Evolutionary conservation across 257 asterid genomes (phyloP).

Genomic region (Nicotiana attenuata): DNA sequence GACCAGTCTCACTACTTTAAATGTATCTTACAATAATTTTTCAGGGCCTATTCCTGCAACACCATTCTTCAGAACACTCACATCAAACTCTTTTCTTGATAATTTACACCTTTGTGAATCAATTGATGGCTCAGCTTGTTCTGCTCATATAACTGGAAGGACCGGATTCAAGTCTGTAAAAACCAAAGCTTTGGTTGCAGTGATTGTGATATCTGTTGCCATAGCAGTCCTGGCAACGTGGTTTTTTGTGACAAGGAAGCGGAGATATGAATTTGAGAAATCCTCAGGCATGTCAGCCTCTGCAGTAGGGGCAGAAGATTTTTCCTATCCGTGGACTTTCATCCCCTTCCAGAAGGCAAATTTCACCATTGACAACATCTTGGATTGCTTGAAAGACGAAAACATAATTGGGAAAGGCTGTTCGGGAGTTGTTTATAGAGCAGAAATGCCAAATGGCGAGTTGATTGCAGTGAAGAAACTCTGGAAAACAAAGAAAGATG

Average conservation of each 20-base stretch:
- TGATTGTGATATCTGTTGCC: constrained; percentile 35
- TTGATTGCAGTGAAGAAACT: constrained; percentile 81
- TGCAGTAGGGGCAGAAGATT: constrained; percentile 47
- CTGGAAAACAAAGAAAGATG: constrained; percentile 77
- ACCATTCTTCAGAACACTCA: constrained; percentile 61
- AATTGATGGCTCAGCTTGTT: constrained; percentile 59
- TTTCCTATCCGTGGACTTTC: constrained; percentile 82
- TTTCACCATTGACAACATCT: constrained; percentile 54
- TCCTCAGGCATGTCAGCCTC: constrained; percentile 23
- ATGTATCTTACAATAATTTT: constrained; percentile 67
- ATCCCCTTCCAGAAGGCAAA: constrained; percentile 76
- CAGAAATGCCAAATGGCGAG: constrained; percentile 71
- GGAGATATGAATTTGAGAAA: constrained; percentile 34
- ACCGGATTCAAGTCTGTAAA: constrained; percentile 40
- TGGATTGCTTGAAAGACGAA: constrained; percentile 64
- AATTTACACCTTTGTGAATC: constrained; percentile 70
- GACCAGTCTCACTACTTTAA: constrained; percentile 61
- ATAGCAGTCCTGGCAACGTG: constrained; percentile 43
- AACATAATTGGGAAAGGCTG: constrained; percentile 76
- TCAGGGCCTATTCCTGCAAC: constrained; percentile 84
- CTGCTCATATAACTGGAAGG: constrained; percentile 30
- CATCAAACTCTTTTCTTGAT: constrained; percentile 48
- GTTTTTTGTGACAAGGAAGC: constrained; percentile 39
- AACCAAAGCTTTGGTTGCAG: constrained; percentile 44
- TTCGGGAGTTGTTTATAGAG: constrained; percentile 81